A percentile compares a stretch with the other conserved stretches of the same genome.
phyloP scores from a whole-genome alignment of 2,329 filamentous ascomycete genomes.

The Colletotrichum sp. region DNA sequence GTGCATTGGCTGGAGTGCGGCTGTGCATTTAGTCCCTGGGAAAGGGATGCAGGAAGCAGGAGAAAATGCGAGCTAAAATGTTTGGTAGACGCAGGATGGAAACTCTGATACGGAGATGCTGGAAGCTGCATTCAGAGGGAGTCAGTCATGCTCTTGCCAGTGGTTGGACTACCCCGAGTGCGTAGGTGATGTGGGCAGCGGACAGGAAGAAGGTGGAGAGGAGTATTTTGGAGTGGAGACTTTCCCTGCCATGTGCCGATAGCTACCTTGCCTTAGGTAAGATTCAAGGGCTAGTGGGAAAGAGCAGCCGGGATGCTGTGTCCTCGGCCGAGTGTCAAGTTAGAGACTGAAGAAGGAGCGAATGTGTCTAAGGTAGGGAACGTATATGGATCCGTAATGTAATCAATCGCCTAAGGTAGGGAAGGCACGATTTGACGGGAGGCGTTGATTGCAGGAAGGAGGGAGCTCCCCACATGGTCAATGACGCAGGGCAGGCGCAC shows the following conservation, averaged over 20 bases:
- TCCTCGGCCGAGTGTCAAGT: neutral
- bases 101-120: neutral
- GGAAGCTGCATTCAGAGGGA: neutral
- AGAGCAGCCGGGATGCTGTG: neutral
- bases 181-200: neutral
- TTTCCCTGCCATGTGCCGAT: neutral
- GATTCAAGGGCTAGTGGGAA: neutral
- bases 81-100: neutral
- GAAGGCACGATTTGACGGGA: neutral
- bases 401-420: too few relatives aligned
- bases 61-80: slow-evolving; percentile 5
- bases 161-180: neutral
- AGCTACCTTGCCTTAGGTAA: neutral
- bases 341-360: neutral
- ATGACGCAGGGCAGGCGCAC: neutral
- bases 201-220: neutral
- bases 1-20: slow-evolving; percentile 1
- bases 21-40: slow-evolving; percentile 2
- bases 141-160: neutral
- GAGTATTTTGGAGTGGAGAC: neutral
- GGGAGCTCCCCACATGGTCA: neutral
- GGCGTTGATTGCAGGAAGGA: neutral
- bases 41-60: slow-evolving; percentile 3
- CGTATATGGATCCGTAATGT: too few relatives aligned
- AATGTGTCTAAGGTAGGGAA: neutral